Evolutionary conservation across 345 rosid species (phyloP), one percentile per base, ranked within the genome.

Genomic region (Eucalyptus curtisii): DNA sequence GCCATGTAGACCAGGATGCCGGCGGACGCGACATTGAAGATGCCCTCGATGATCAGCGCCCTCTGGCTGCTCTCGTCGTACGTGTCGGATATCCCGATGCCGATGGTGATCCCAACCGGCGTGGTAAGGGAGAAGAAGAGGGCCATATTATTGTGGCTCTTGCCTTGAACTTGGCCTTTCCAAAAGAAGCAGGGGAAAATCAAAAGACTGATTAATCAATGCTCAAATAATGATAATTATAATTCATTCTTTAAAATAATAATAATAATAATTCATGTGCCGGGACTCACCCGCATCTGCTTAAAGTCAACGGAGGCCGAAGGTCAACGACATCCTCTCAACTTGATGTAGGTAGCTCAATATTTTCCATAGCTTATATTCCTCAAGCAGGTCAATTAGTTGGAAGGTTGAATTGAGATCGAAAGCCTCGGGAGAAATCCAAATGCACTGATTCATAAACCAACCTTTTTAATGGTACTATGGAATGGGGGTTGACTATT

Each of bases 1-100:
- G 90, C 79, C 90, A 89, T 89, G 90, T 95, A 96, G 33, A 95
- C 93, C 40, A 96, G 91, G 81, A 96, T 91, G 30, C 98, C 96
- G 12, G 98, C 93, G 1, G 97, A 94, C 5, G 96, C 93, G 5
- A 95, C 90, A 31, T 95, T 93, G 27, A 96, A 90, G 13, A 95
- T 40, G 6, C 99, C 98, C 49, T 93, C 91, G 2, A 94, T 92
- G 48, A 95, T 93, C 16, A 95, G 91, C 3, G 97, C 93, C 4
- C 88, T 92, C 24, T 95, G 92, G 88, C 96, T 94, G 81, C 88
- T 93, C 88, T 93, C 96, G 2, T 94, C 55, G 57, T 95, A 96
- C 3, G 59, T 45, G 7, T 84, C 91, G 48, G 96, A 88, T 79
- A 94, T 31, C 10, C 88, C 96, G 49, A 95, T 93, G 11, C 97